Evolutionary conservation across 1,284 basidiomycete genomes (phyloP), one percentile per base, ranked within the genome.

Genomic region (Tetrapyrgos nigripes): DNA sequence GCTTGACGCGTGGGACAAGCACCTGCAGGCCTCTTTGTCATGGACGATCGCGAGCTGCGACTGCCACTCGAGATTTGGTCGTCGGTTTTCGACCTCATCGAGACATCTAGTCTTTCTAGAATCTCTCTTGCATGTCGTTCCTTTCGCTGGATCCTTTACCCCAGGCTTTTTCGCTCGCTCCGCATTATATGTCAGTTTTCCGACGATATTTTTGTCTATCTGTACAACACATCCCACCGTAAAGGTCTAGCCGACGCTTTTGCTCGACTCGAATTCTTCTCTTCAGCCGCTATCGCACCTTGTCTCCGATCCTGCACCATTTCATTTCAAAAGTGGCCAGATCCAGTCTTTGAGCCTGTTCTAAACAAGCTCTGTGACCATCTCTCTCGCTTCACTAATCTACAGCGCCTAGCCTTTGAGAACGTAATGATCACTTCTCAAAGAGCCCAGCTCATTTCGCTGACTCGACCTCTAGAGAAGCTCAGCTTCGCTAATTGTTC

Each of bases 51-150:
- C 9, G 14, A 14, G 14, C 31, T 44, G 28, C 3, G 50, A 33
- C 47, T 63, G n/a, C 62, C 62, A 9, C 55, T 48, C 24, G 62
- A 63, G 46, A 23, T 63, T 11, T 58, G 53, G 57, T 21, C 55
- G 11, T 53, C 37, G 19, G 48, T 61, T 3, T 61, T 63, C 27
- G 28, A 47, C 17, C 40, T 26, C 29, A 53, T 61, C 27, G 55
- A 52, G 14, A 11, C 47, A 14, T 13, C 35, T 21, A 37, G 29
- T 24, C 54, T 63, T 19, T 49, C 50, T 21, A 52, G 40, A 43
- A 33, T 46, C 26, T 52, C 62, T 44, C 29, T 59, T 55, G 58
- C 60, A 26, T 61, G 56, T 19, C 50, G 40, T 24, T 19, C 53
- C 21, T 61, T 63, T 49, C 55, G 53, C 51, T 53, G 47, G 29